Conservation (phyloP, 1,284 basidiomycete genomes). For the Malassezia furfur region DNA sequence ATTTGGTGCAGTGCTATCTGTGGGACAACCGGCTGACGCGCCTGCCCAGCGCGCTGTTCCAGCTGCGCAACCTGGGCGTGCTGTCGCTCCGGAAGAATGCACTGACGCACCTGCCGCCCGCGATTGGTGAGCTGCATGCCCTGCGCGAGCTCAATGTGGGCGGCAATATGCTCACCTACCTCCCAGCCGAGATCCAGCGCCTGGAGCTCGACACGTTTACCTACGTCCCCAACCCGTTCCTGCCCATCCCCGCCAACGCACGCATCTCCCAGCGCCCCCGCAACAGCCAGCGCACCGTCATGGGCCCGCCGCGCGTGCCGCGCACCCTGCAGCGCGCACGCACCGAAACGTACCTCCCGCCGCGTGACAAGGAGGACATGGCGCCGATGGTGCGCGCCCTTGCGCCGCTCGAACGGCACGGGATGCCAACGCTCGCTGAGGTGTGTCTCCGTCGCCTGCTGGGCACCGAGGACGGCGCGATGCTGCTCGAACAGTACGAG, state of each 20-base stretch:
- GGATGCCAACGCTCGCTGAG: constrained; percentile 25
- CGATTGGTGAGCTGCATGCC: constrained; percentile 37
- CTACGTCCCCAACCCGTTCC: constrained; percentile 40
- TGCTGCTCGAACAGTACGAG: constrained; percentile 36
- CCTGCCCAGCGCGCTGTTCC: constrained; percentile 41
- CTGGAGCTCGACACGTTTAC: constrained; percentile 35
- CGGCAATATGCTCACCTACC: constrained; percentile 31
- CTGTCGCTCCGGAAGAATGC: constrained; percentile 43
- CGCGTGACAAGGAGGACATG: constrained; percentile 19
- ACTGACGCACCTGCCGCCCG: constrained; percentile 32
- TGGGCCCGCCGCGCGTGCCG: background rate
- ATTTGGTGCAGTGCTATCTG: constrained; percentile 18
- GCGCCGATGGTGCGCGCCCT: constrained; percentile 19
- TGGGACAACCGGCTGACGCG: constrained; percentile 30
- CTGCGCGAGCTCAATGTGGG: constrained; percentile 39
- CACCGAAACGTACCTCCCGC: constrained; percentile 13
- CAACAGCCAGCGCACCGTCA: background rate
- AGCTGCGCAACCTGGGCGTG: constrained; percentile 37
- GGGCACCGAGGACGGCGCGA: constrained; percentile 21
- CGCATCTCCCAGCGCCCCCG: constrained; percentile 16
- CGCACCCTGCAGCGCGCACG: constrained; percentile 17
- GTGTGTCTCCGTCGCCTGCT: constrained; percentile 37
- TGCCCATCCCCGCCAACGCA: constrained; percentile 22
- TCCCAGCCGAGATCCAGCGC: constrained; percentile 42
- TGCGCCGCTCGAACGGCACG: constrained; percentile 16